Percentiles rank a stretch among this genome's conserved stretches.
phyloP scores from a whole-genome alignment of 1,284 basidiomycete genomes.

The Trametes sp. region DNA sequence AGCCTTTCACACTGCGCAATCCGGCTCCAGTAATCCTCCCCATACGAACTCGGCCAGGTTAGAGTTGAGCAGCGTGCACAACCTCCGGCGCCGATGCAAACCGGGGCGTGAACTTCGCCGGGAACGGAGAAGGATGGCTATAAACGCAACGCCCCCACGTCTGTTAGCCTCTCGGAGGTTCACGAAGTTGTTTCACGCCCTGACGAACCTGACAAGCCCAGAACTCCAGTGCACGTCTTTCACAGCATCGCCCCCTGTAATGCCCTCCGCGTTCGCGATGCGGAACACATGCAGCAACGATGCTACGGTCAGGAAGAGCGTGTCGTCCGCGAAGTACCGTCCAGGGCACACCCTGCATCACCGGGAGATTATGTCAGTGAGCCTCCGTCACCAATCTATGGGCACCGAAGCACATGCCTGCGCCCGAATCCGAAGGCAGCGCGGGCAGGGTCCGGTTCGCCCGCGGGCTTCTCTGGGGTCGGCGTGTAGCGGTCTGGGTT shows the following conservation, averaged over 20 bases:
- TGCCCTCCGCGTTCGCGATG: constrained; percentile 11
- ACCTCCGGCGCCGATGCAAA: neutral
- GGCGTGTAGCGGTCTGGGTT: constrained; percentile 29
- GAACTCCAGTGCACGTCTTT: neutral
- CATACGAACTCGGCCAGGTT: neutral
- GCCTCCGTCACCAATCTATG: neutral
- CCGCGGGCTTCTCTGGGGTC: neutral
- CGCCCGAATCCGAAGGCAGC: constrained; percentile 21
- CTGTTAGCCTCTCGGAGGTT: neutral
- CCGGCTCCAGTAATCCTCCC: neutral
- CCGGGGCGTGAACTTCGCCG: neutral
- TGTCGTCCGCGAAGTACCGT: constrained; percentile 22
- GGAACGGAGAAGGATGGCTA: constrained; percentile 1
- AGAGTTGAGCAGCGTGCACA: neutral
- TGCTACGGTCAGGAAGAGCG: constrained; percentile 31
- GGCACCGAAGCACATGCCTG: neutral
- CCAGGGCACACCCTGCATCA: constrained; percentile 35
- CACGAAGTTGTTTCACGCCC: neutral
- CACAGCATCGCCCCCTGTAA: neutral
- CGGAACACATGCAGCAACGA: constrained; percentile 29
- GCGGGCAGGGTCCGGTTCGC: constrained; percentile 19
- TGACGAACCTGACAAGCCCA: constrained; percentile 1
- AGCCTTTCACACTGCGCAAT: neutral
- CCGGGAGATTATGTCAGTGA: neutral
- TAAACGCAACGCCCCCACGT: neutral